Evolutionary conservation across 805 yeast genomes (phyloP), one percentile per base, ranked within the genome.

Genomic region (Maudiozyma barnettii): DNA sequence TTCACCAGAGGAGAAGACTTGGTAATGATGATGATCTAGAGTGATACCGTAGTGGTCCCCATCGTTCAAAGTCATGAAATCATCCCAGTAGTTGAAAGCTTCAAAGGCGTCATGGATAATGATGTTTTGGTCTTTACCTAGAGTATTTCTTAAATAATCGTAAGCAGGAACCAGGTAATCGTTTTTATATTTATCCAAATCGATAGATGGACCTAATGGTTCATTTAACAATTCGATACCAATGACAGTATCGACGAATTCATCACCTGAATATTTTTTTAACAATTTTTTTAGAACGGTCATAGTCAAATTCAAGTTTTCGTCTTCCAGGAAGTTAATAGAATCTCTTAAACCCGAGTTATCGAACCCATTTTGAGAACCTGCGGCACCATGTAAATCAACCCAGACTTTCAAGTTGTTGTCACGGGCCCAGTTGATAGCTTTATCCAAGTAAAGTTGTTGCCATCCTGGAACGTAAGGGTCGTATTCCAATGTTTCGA

Each of bases 371-470:
- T 90, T 90, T 66, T 90, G 98, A 20, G 95, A 84, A 20, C 96
- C 97, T 31, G 96, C 95, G n/a, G 84, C 95, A 52, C 97, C 97
- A 63, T 90, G 98, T 59, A 90, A 67, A 65, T 91, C 97, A 40
- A 90, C 75, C 96, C 96, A 88, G 21, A 79, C 95, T 60, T 81
- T 81, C 52, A 90, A 60, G 38, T 73, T 75, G 53, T 80, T 59
- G 16, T 70, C 68, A 43, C 77, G 64, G 39, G 86, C 79, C 96
- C 96, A 91, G 16, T 61, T 74, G 39, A 90, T 67, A 14, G 96
- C 95, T 59, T 74, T 67, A 58, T 86, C 95, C 46, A 90, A 67
- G 64, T 84, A 86, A 8, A 67, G 62, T 49, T 69, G 77, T 66
- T 85, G 95, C 31, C 39, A 46, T 31, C 97, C 97, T 59, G 75